A percentile compares a stretch with the other conserved stretches of the same genome.
These are phyloP conservation scores for Populus hybrid DNA, from an alignment of 441 rosid genomes.

Conservation along the genomic window DNA sequence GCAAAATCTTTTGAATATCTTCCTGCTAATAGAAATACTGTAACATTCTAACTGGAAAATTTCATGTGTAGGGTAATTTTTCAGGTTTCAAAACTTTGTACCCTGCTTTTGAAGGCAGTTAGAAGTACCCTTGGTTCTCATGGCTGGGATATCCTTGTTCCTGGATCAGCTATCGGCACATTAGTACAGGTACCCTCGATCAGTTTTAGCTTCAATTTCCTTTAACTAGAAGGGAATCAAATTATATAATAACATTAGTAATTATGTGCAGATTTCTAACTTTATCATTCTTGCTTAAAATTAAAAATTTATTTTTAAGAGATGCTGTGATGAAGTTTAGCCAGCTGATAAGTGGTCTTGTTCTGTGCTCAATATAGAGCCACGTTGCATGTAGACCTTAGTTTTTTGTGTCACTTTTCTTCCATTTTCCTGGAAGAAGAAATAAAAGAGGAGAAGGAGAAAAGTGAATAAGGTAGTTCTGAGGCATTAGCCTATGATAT, in stretches of 20 bases:
- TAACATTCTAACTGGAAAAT: slow-evolving; percentile 19
- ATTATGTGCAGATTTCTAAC: not conserved
- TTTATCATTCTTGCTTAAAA: not conserved
- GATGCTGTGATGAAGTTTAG: not conserved
- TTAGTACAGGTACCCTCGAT: slow-evolving; percentile 62
- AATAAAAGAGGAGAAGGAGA: not conserved
- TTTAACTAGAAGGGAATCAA: not conserved
- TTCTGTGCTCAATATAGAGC: not conserved
- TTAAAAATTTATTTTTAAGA: not conserved
- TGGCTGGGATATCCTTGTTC: slow-evolving; percentile 95
- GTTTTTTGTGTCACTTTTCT: not conserved
- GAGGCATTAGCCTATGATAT: not conserved
- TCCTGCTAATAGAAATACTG: not conserved
- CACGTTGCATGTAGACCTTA: not conserved
- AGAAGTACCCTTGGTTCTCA: slow-evolving; percentile 73
- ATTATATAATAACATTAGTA: not conserved
- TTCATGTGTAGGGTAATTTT: slow-evolving; percentile 60
- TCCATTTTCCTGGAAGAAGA: not conserved
- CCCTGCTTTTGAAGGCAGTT: slow-evolving; percentile 77
- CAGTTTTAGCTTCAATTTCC: not conserved
- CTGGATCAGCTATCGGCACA: slow-evolving; percentile 75
- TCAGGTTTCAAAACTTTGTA: slow-evolving; percentile 93
- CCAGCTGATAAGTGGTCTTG: not conserved
- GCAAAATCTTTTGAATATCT: not conserved
- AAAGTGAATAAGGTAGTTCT: not conserved